Percentiles rank a stretch among this genome's conserved stretches.
phyloP scores from a whole-genome alignment of 2,329 filamentous ascomycete genomes.

The Aureobasidium sp. region DNA sequence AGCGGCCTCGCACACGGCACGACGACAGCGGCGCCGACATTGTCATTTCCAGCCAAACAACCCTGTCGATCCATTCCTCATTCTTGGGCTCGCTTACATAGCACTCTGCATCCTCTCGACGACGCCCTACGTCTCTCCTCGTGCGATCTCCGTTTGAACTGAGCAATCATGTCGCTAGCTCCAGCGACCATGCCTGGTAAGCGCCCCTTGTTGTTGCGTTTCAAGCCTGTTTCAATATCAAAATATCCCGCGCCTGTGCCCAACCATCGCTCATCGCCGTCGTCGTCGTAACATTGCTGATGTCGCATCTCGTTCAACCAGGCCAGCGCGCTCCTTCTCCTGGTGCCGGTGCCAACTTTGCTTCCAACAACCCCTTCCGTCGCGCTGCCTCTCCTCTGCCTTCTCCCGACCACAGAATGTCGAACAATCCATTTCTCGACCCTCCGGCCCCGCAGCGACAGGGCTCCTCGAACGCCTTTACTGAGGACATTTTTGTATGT shows the following conservation, averaged over 20 bases:
- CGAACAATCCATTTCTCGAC: slow-evolving; percentile 69
- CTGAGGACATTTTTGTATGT: slow-evolving; percentile 74
- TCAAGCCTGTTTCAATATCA: slow-evolving; percentile 15
- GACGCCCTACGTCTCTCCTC: slow-evolving; percentile 2
- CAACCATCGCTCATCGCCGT: neutral
- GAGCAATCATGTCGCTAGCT: slow-evolving; percentile 33
- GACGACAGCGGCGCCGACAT: neutral
- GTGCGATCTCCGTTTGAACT: neutral
- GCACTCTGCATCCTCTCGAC: slow-evolving; percentile 3
- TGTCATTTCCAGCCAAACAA: neutral
- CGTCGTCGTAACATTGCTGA: neutral
- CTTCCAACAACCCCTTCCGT: slow-evolving; percentile 72
- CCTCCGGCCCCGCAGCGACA: slow-evolving; percentile 20
- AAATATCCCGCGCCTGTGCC: neutral
- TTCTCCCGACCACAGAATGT: slow-evolving; percentile 43
- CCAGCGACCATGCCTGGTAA: slow-evolving; percentile 37
- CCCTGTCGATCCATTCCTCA: slow-evolving; percentile 11
- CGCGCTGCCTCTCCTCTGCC: slow-evolving; percentile 54
- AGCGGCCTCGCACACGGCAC: neutral
- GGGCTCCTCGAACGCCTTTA: slow-evolving; percentile 32
- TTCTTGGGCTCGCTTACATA: slow-evolving; percentile 12
- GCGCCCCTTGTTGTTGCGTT: slow-evolving; percentile 1
- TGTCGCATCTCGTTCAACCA: slow-evolving; percentile 3
- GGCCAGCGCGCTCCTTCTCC: slow-evolving; percentile 40
- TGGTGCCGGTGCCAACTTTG: slow-evolving; percentile 55